Conservation (phyloP, 208 protist species). For the Novymonas esmeraldas region DNA sequence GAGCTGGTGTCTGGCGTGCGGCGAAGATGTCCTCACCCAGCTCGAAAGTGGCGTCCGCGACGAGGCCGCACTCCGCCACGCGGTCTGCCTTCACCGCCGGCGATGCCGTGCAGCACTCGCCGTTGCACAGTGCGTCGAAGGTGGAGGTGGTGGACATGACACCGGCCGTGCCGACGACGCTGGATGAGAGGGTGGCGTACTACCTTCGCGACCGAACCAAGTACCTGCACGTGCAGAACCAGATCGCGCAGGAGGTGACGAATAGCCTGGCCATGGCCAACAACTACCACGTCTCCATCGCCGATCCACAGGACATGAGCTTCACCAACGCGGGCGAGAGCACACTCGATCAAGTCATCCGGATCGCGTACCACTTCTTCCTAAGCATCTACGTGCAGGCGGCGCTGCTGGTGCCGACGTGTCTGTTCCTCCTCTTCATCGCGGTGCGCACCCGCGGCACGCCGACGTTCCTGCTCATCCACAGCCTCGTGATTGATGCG, state of each 20-base stretch:
- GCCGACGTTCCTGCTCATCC: constrained; percentile 31
- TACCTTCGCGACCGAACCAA: constrained; percentile 37
- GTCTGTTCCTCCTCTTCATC: constrained; percentile 39
- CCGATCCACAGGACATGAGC: constrained; percentile 41
- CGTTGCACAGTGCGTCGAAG: neutral
- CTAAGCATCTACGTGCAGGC: constrained; percentile 42
- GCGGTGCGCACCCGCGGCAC: constrained; percentile 17
- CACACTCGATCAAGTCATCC: neutral
- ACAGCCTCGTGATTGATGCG: constrained; percentile 20
- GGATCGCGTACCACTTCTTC: constrained; percentile 21
- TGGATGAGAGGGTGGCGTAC: constrained; percentile 22
- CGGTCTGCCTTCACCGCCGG: neutral
- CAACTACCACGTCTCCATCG: constrained; percentile 69
- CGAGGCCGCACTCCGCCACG: too few species aligned
- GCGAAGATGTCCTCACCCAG: neutral
- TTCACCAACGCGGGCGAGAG: constrained; percentile 23
- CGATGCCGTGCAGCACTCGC: neutral
- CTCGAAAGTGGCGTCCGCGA: neutral
- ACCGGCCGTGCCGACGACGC: constrained; percentile 13
- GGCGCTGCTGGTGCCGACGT: constrained; percentile 35
- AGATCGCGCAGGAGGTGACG: constrained; percentile 36
- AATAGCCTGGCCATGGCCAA: constrained; percentile 31
- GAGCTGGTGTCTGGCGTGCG: too few species aligned
- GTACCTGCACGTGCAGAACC: constrained; percentile 32
- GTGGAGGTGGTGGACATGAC: constrained; percentile 9